Evolutionary conservation across 106 monocot species (phyloP).

Genomic region (Dioscorea zingiberensis): DNA sequence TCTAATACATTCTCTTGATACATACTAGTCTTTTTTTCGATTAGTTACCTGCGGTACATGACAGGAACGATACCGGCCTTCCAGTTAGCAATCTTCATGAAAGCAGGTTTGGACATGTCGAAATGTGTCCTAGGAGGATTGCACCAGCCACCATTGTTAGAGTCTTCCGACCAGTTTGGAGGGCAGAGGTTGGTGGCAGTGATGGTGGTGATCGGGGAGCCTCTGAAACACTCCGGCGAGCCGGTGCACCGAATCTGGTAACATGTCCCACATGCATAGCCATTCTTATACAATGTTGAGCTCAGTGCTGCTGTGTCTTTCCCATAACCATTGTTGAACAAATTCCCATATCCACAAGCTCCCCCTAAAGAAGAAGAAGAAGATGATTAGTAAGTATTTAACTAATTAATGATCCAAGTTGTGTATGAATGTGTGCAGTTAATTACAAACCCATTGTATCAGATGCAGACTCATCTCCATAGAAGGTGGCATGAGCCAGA

Average conservation of each 20-base stretch:
- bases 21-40: too few relatives aligned
- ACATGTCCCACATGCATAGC: slow-evolving; percentile 56
- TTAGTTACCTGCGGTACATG: slow-evolving; percentile 43
- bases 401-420: too few relatives aligned
- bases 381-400: background rate
- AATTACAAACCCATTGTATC: slow-evolving; percentile 67
- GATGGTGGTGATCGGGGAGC: slow-evolving; percentile 38
- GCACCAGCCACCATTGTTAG: slow-evolving; percentile 89
- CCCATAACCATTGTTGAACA: slow-evolving; percentile 47
- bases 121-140: slow-evolving; percentile 74
- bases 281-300: slow-evolving; percentile 55
- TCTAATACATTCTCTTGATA: too few relatives aligned
- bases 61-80: slow-evolving; percentile 83
- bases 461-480: slow-evolving; percentile 65
- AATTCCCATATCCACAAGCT: slow-evolving; percentile 78
- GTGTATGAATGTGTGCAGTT: too few relatives aligned
- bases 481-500: slow-evolving; percentile 68
- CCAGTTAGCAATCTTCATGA: slow-evolving; percentile 61
- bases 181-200: slow-evolving; percentile 92
- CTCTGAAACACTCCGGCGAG: slow-evolving; percentile 36
- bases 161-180: slow-evolving; percentile 59
- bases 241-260: slow-evolving; percentile 58
- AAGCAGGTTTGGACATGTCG: slow-evolving; percentile 84
- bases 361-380: slow-evolving; percentile 34
- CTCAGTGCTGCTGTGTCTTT: slow-evolving; percentile 66